Evolutionary conservation across 768 basidiomycete species (phyloP), one percentile per base, ranked within the genome.

Genomic region (Panaeolus cyanescens): DNA sequence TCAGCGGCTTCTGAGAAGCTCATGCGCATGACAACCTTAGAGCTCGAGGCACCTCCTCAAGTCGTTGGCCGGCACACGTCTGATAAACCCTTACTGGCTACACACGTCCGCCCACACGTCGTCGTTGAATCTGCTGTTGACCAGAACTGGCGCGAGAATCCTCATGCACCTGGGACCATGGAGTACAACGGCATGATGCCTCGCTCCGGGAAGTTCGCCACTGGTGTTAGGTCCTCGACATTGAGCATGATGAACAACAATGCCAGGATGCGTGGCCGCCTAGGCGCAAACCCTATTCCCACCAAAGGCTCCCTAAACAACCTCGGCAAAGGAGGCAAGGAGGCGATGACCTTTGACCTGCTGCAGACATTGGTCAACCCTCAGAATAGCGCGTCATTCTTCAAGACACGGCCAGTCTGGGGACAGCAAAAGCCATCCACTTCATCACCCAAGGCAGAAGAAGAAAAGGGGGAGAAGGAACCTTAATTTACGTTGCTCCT

Each of bases 101-200:
- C 69, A 7, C 74, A 55, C 15, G 36, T 87, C 36, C 64, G 65
- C 0, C 61, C 76, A 39, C 59, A 70, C 10, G 69, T 81, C 32
- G 62, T 61, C 62, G 67, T 60, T 65, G 77, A 63, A 6, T 57
- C 61, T 15, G 59, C 56, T 0, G 59, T 60, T 32, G 60, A 68
- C 40, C 68, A 72, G 17, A 79, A 78, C 66, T 64, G 50, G 28
- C 71, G 62, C 67, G 64, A 71, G 50, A 87, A 87, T 64, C 79
- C 83, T 0, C 72, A 83, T 64, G 59, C 63, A 2, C 82, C 81
- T n/a, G 86, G 87, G 7, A 81, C 81, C 54, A 71, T 60, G 39
- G 78, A 80, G 39, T 88, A 87, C 70, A 77, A 65, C 32, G 45
- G 45, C 45, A 50, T 50, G 45, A 50, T 50, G 45, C 45, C 45